These are phyloP conservation scores for Ceratocystiopsis brevicomis DNA, from an alignment of 2,329 filamentous ascomycete genomes.

Conservation along the genomic window DNA sequence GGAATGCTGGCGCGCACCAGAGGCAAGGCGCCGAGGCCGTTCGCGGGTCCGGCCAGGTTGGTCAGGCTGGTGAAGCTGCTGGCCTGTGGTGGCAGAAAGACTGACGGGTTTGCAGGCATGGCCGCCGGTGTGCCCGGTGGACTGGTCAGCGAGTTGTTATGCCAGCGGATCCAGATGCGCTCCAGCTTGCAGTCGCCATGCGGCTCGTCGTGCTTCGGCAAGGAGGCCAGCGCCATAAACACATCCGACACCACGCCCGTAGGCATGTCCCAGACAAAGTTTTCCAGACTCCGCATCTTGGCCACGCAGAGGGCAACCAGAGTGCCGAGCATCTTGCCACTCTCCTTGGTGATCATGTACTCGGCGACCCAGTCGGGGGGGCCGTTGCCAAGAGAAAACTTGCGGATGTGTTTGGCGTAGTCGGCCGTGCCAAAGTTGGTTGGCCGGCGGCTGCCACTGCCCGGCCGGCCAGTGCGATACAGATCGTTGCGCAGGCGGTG, in stretches of 20 bases:
- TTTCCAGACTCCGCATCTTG: constrained; percentile 65
- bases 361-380: constrained; percentile 61
- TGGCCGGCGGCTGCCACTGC: not conserved
- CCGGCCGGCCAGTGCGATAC: not conserved
- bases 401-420: constrained; percentile 60
- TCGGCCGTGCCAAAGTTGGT: constrained; percentile 32
- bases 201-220: constrained; percentile 40
- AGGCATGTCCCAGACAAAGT: constrained; percentile 79
- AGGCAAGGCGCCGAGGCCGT: too few species aligned
- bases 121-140: constrained; percentile 7
- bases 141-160: constrained; percentile 44
- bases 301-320: constrained; percentile 62
- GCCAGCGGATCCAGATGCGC: constrained; percentile 65
- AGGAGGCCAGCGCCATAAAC: constrained; percentile 57
- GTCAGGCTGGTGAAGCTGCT: constrained; percentile 24
- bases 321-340: constrained; percentile 76
- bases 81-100: constrained; percentile 15
- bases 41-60: constrained; percentile 11
- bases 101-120: not conserved
- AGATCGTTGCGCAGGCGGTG: constrained; percentile 15
- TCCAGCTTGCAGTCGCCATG: constrained; percentile 46
- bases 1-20: constrained; percentile 18
- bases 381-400: constrained; percentile 73
- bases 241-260: constrained; percentile 67
- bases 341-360: constrained; percentile 66